Evolutionary conservation across 495 filamentous ascomycete genomes (phyloP).

Genomic region (Penicillium parvum): DNA sequence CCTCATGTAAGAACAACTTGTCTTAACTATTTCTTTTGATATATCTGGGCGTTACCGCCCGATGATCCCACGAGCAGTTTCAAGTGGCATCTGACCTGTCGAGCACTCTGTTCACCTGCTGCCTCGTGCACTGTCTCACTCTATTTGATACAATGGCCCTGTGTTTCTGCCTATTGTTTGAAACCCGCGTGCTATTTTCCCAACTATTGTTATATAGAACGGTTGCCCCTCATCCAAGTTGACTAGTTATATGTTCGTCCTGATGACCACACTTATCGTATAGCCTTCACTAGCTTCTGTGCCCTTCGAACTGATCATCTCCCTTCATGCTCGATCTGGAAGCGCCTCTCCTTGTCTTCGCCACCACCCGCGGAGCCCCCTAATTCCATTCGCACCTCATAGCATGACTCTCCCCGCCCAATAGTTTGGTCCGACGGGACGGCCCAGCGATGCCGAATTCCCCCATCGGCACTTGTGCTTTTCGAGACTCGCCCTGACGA

Average conservation of each 20-base stretch:
- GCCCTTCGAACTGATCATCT: neutral
- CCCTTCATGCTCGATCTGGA: neutral
- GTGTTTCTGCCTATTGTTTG: no score
- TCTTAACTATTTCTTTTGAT: neutral
- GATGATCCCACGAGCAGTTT: slow-evolving; percentile 15
- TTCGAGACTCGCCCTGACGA: slow-evolving; percentile 16
- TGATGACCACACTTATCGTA: no score
- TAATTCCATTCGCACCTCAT: neutral
- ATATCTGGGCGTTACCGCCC: neutral
- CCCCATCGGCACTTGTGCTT: slow-evolving; percentile 8
- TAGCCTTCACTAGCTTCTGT: no score
- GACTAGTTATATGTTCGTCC: no score
- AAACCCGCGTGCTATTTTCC: no score
- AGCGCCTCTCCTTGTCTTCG: neutral
- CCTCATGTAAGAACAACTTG: no score
- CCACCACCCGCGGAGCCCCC: neutral
- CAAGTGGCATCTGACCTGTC: slow-evolving; percentile 11
- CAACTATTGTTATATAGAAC: no score
- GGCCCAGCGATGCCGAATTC: slow-evolving; percentile 16
- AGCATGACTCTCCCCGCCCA: neutral
- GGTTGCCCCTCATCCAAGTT: no score
- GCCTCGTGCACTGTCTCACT: slow-evolving; percentile 20
- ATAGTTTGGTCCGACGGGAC: slow-evolving; percentile 15
- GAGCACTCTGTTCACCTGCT: slow-evolving; percentile 12
- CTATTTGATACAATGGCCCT: slow-evolving; percentile 3